phyloP scores from a whole-genome alignment of 2,329 filamentous ascomycete species.

The Fusarium sp. region DNA sequence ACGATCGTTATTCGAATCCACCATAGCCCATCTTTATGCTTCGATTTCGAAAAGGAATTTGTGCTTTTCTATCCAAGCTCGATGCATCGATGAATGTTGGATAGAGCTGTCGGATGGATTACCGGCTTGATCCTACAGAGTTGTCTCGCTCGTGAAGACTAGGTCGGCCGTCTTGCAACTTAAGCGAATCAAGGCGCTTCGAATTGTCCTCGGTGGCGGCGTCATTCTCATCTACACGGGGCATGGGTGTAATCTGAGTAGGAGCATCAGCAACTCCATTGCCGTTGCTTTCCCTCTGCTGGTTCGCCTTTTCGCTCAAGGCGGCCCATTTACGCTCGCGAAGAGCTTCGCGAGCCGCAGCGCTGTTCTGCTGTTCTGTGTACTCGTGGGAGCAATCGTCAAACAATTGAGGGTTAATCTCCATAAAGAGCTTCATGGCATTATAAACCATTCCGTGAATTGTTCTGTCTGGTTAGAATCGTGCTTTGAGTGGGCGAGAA shows the following conservation, averaged over 20 bases:
- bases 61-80: constrained; percentile 29
- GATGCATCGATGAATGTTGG: constrained; percentile 16
- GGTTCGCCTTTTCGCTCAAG: constrained; percentile 82
- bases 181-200: constrained; percentile 88
- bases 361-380: constrained; percentile 93
- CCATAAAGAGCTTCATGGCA: constrained; percentile 99
- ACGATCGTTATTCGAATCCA: constrained; percentile 25
- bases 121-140: constrained; percentile 69
- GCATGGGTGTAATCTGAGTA: constrained; percentile 58
- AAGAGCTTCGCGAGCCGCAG: constrained; percentile 83
- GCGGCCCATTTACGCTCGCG: constrained; percentile 92
- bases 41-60: constrained; percentile 13
- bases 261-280: constrained; percentile 47
- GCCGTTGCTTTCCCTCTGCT: constrained; percentile 64
- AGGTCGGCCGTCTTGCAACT: constrained; percentile 82
- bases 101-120: constrained; percentile 47
- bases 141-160: constrained; percentile 69
- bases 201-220: constrained; percentile 84
- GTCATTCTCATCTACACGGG: constrained; percentile 80
- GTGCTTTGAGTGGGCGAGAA: background rate
- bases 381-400: constrained; percentile 99
- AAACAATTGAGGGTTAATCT: constrained; percentile 98
- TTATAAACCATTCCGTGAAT: constrained; percentile 99
- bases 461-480: constrained; percentile 69
- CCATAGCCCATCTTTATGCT: constrained; percentile 15